phyloP scores from a whole-genome alignment of 805 yeast species.

The Starmerella bombi region DNA sequence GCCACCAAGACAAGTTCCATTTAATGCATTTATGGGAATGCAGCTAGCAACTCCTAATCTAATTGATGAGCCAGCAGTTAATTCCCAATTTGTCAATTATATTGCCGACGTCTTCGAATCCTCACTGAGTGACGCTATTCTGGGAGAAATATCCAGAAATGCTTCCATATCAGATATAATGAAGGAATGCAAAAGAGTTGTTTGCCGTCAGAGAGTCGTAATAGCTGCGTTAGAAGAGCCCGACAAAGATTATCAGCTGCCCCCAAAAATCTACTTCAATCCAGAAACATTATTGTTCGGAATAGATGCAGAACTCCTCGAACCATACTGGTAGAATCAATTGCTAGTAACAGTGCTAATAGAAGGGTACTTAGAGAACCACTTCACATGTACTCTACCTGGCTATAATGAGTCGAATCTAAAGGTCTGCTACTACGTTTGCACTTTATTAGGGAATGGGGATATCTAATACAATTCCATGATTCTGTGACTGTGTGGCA shows the following conservation, averaged over 20 bases:
- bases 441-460: too few relatives aligned
- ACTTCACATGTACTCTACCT: too few relatives aligned
- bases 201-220: slow-evolving; percentile 4
- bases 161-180: slow-evolving; percentile 7
- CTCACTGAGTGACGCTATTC: neutral
- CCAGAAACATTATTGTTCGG: slow-evolving; percentile 17
- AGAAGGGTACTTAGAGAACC: too few relatives aligned
- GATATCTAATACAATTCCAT: too few relatives aligned
- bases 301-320: slow-evolving; percentile 7
- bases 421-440: too few relatives aligned
- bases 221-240: slow-evolving; percentile 15
- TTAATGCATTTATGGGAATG: slow-evolving; percentile 22
- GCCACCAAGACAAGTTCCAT: slow-evolving; percentile 19
- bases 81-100: slow-evolving; percentile 22
- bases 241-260: neutral
- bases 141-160: slow-evolving; percentile 4
- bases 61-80: slow-evolving; percentile 26
- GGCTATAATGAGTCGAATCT: too few relatives aligned
- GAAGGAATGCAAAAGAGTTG: slow-evolving; percentile 10
- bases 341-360: too few relatives aligned
- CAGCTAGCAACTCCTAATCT: slow-evolving; percentile 27
- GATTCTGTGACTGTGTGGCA: too few relatives aligned
- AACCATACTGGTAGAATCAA: too few relatives aligned
- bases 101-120: slow-evolving; percentile 1
- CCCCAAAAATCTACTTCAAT: slow-evolving; percentile 13